Percentiles rank a stretch among this genome's conserved stretches.
These are phyloP conservation scores for Fusarium acutatum DNA, from an alignment of 2,329 filamentous ascomycete species.

Conservation along the genomic window DNA sequence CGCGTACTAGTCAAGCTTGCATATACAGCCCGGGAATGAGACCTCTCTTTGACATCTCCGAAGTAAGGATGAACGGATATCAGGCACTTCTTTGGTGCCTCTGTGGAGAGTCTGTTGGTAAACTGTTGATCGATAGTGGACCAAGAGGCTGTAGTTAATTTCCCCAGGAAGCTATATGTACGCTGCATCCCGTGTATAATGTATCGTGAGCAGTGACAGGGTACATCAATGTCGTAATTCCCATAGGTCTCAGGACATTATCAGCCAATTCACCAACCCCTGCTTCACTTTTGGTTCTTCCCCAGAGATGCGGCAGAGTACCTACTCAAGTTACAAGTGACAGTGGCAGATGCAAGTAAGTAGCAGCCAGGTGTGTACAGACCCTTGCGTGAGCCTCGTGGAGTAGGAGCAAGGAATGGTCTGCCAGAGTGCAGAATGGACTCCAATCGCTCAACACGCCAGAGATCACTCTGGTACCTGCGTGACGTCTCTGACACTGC, in stretches of 20 bases:
- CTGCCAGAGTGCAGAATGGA: constrained; percentile 19
- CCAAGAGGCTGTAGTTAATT: not conserved
- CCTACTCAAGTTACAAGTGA: constrained; percentile 15
- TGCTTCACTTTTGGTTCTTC: constrained; percentile 17
- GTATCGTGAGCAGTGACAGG: constrained; percentile 28
- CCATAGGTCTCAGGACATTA: constrained; percentile 20
- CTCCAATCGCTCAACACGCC: constrained; percentile 1
- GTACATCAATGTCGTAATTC: constrained; percentile 12
- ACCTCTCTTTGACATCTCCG: constrained; percentile 1
- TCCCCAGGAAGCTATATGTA: constrained; percentile 14
- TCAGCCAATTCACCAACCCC: constrained; percentile 29
- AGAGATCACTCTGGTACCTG: constrained; percentile 36
- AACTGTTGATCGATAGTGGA: constrained; percentile 19
- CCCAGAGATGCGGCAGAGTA: constrained; percentile 22
- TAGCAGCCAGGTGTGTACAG: constrained; percentile 26
- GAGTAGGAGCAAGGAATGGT: constrained; percentile 30
- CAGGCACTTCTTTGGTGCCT: constrained; percentile 12
- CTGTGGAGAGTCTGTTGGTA: not conserved
- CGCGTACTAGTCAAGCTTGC: not conserved
- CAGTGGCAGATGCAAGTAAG: constrained; percentile 32
- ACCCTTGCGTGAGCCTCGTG: constrained; percentile 42
- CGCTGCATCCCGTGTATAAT: not conserved
- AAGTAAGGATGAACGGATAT: constrained; percentile 13
- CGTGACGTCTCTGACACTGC: constrained; percentile 38
- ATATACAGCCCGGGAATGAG: not conserved